These are phyloP conservation scores for Lagerstroemia speciosa DNA, from an alignment of 345 rosid genomes.

Conservation along the genomic window DNA sequence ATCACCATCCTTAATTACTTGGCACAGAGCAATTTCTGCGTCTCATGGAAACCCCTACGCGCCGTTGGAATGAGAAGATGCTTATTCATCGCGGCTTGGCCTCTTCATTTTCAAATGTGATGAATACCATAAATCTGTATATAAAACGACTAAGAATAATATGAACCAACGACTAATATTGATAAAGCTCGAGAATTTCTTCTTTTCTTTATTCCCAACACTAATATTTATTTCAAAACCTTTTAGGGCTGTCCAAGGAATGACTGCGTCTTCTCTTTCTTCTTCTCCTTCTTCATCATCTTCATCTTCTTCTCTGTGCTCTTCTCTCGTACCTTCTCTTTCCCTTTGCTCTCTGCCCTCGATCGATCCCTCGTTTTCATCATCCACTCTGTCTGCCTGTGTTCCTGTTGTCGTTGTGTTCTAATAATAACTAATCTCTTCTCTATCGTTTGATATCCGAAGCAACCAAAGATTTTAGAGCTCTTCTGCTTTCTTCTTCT, in stretches of 20 bases:
- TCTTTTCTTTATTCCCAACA: neutral
- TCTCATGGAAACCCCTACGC: neutral
- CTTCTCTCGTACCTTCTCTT: too few species aligned
- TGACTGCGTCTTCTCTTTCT: conserved; percentile 9
- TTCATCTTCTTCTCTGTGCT: neutral
- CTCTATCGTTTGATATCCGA: neutral
- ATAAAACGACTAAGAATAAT: neutral
- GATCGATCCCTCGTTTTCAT: conserved; percentile 5
- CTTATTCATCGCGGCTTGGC: neutral
- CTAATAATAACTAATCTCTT: neutral
- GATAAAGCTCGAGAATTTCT: neutral
- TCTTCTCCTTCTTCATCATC: conserved; percentile 1
- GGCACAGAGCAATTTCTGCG: too few species aligned
- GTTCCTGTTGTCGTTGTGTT: neutral
- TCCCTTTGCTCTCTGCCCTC: conserved; percentile 2
- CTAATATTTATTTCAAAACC: neutral
- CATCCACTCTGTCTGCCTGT: neutral
- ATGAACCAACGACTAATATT: neutral
- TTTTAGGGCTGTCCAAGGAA: neutral
- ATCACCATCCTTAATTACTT: too few species aligned
- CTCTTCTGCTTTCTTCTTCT: neutral
- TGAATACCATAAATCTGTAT: neutral
- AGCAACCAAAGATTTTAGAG: neutral
- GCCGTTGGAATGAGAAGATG: neutral
- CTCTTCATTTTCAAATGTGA: neutral